Conservation (phyloP, 176 grass and related monocot species). For the Metroxylon sagu region DNA sequence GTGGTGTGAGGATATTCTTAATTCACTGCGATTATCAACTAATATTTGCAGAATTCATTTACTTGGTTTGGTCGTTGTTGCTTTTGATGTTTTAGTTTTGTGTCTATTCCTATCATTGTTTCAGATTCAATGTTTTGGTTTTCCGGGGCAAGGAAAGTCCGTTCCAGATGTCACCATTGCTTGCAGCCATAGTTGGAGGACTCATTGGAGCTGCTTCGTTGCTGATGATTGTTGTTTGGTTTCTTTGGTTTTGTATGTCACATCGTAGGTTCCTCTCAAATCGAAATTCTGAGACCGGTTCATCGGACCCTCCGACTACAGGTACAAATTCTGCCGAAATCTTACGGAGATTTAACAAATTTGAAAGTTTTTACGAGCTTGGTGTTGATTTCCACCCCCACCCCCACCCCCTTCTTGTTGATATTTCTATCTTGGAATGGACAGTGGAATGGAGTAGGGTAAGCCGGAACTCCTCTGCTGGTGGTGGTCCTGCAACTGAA, state of each 20-base stretch:
- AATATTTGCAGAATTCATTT: not conserved
- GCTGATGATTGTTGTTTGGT: constrained; percentile 19
- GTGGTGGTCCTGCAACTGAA: constrained; percentile 24
- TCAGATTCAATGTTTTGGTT: constrained; percentile 60
- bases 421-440: not conserved
- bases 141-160: not conserved
- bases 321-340: constrained; percentile 35
- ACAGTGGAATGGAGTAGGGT: constrained; percentile 74
- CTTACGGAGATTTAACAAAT: not conserved
- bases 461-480: constrained; percentile 35
- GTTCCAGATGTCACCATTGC: constrained; percentile 52
- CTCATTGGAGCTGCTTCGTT: constrained; percentile 31
- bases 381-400: constrained; percentile 7
- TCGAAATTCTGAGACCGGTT: constrained; percentile 71
- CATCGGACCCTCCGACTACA: constrained; percentile 62
- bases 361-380: not conserved
- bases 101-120: not conserved
- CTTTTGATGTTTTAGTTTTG: not conserved
- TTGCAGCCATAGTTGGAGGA: constrained; percentile 57
- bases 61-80: not conserved
- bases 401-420: not conserved
- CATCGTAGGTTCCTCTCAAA: constrained; percentile 24
- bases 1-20: not conserved
- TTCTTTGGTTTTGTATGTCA: constrained; percentile 32
- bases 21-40: not conserved